Evolutionary conservation across 306 rosid species (phyloP).

Genomic region (Glycine tomentella): DNA sequence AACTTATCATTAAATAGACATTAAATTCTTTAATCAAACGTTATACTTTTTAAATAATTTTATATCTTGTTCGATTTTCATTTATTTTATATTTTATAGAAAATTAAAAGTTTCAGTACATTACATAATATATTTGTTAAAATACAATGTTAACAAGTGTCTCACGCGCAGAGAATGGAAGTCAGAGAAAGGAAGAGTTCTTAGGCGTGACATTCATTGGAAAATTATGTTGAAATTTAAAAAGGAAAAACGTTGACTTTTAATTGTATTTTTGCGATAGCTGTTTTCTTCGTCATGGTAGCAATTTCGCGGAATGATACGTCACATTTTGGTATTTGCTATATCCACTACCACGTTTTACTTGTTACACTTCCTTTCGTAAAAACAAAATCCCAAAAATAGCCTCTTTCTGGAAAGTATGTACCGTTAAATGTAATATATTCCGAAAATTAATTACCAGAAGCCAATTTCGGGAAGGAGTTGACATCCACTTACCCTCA

Average conservation of each 20-base stretch:
- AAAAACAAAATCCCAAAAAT: no score
- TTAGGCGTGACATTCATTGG: constrained; percentile 33
- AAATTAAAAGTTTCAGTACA: not conserved
- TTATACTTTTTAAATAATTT: not conserved
- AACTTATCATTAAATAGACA: no score
- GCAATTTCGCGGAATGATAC: constrained; percentile 6
- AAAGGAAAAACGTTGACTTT: constrained; percentile 33
- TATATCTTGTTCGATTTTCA: not conserved
- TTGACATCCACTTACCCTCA: no score
- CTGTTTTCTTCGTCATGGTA: constrained; percentile 2
- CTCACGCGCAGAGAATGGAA: constrained; percentile 8
- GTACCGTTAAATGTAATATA: no score
- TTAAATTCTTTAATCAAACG: not conserved
- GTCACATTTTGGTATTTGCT: not conserved
- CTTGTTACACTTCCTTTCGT: no score
- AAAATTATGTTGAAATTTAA: constrained; percentile 6
- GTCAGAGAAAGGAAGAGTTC: constrained; percentile 8
- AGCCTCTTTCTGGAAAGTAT: no score
- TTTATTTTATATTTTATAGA: not conserved
- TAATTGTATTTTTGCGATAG: not conserved
- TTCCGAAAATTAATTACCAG: no score
- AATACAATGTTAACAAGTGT: not conserved
- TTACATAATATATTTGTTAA: not conserved
- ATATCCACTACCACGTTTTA: no score
- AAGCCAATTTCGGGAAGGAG: no score